A percentile compares a stretch with the other conserved stretches of the same genome.
phyloP scores from a whole-genome alignment of 2,329 filamentous ascomycete genomes.

The Pyricularia grisea region DNA sequence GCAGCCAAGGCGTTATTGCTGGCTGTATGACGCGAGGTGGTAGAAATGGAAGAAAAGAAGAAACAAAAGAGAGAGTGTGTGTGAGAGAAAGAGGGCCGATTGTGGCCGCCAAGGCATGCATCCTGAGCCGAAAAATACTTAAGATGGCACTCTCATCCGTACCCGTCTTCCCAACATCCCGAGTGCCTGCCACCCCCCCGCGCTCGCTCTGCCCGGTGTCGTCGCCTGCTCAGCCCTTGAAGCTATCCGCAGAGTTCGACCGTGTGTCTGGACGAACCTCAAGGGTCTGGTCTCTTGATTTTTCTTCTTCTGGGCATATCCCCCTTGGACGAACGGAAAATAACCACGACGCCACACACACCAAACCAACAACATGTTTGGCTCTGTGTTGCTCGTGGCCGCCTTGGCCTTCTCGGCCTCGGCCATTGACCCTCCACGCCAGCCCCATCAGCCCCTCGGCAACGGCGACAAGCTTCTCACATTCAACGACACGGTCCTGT shows the following conservation, averaged over 20 bases:
- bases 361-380: constrained; percentile 1
- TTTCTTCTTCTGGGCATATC: not conserved
- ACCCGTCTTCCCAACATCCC: not conserved
- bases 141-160: not conserved
- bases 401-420: constrained; percentile 9
- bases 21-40: not conserved
- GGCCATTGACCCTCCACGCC: constrained; percentile 40
- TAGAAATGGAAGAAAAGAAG: not conserved
- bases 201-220: not conserved
- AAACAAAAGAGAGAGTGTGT: too few species aligned
- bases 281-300: not conserved
- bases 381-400: constrained; percentile 9
- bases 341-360: not conserved
- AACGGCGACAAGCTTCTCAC: constrained; percentile 46
- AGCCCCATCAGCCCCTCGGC: constrained; percentile 44
- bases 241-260: not conserved
- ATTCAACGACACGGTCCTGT: constrained; percentile 49
- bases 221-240: not conserved
- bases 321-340: not conserved
- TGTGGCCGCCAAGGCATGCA: not conserved
- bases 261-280: not conserved
- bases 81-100: not conserved
- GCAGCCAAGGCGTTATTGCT: not conserved
- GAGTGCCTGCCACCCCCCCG: not conserved
- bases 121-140: not conserved